Conservation (phyloP, 805 yeast species). For the Ogataea pignaliae region DNA sequence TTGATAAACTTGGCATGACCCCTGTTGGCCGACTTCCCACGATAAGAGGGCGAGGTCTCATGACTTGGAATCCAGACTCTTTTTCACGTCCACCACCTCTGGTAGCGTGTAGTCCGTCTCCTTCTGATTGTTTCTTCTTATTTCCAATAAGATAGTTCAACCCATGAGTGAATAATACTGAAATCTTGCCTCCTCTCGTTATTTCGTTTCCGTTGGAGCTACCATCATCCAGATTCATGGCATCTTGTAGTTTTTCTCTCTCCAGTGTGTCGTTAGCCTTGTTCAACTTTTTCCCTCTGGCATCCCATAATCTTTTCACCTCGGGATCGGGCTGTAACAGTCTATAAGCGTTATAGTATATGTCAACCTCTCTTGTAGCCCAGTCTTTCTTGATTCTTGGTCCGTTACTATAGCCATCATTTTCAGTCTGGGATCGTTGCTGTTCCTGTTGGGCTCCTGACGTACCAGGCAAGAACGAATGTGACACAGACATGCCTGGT, state of each 20-base stretch:
- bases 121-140: no score
- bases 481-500: conserved; percentile 15
- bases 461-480: conserved; percentile 3
- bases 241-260: neutral
- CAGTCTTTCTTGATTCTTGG: conserved; percentile 35
- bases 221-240: neutral
- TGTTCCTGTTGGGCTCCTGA: neutral
- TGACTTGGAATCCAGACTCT: conserved; percentile 25
- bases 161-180: neutral
- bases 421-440: conserved; percentile 9
- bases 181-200: neutral
- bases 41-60: conserved; percentile 23
- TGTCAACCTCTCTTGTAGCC: conserved; percentile 58
- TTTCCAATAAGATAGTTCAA: no score
- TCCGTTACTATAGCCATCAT: neutral
- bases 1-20: no score
- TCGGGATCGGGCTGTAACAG: conserved; percentile 44
- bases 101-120: no score
- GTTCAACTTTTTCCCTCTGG: conserved; percentile 32
- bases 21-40: neutral
- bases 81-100: neutral
- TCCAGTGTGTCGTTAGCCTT: conserved; percentile 10
- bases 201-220: neutral
- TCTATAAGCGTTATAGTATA: conserved; percentile 40
- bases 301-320: conserved; percentile 47